Percentiles rank a stretch among this genome's conserved stretches.
These are phyloP conservation scores for Candida nanaspora DNA, from an alignment of 805 yeast species.

Conservation along the genomic window DNA sequence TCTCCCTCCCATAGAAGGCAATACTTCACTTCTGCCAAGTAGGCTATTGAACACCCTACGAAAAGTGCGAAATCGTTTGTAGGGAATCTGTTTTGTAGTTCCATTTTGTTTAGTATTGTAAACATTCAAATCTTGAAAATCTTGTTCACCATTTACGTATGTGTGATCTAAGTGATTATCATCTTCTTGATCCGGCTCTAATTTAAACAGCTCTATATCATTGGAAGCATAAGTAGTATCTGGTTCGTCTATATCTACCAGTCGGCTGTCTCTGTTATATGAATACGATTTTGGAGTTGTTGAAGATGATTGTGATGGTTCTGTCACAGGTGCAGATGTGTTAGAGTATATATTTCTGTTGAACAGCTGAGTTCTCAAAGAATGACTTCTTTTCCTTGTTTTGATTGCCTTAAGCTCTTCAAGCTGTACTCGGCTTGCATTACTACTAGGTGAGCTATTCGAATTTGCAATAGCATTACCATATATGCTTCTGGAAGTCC, in stretches of 20 bases:
- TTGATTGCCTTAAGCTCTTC: slow-evolving; percentile 17
- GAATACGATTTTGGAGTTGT: background rate
- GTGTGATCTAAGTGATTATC: background rate
- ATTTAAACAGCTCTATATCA: slow-evolving; percentile 3
- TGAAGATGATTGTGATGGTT: background rate
- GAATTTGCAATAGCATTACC: background rate
- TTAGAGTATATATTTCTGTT: slow-evolving; percentile 28
- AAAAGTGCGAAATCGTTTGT: background rate
- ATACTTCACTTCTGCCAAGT: slow-evolving; percentile 37
- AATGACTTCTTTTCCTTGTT: slow-evolving; percentile 55
- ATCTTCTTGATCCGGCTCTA: slow-evolving; percentile 3
- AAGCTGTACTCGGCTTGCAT: background rate
- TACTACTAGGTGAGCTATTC: too few relatives aligned
- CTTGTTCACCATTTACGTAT: slow-evolving; percentile 1
- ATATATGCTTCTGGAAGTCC: too few relatives aligned
- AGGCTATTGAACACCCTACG: slow-evolving; percentile 23
- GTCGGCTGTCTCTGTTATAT: background rate
- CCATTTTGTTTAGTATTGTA: too few relatives aligned
- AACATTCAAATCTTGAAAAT: background rate
- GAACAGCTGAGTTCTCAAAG: slow-evolving; percentile 60
- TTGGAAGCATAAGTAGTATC: background rate
- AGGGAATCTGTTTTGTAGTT: too few relatives aligned
- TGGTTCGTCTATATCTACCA: background rate
- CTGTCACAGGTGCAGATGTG: background rate
- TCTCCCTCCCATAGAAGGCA: slow-evolving; percentile 65